These are phyloP conservation scores for Coemansia sp. DNA, from an alignment of 192 early-diverging fungal genomes.

Conservation along the genomic window DNA sequence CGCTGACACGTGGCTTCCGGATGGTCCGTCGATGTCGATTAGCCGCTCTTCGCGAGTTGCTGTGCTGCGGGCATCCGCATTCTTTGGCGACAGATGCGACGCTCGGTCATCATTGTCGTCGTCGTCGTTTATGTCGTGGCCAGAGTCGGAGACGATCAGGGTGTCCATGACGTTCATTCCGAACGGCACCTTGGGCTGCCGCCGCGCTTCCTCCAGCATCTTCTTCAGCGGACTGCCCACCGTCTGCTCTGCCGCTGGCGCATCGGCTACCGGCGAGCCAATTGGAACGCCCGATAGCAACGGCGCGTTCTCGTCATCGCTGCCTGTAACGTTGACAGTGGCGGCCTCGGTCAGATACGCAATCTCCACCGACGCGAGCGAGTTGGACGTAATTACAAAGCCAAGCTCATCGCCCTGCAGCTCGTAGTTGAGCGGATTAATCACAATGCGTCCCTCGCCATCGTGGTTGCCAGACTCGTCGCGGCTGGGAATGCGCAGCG, in stretches of 20 bases:
- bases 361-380: conserved; percentile 47
- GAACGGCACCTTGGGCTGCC: conserved; percentile 40
- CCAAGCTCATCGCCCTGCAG: conserved; percentile 63
- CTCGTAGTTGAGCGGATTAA: conserved; percentile 62
- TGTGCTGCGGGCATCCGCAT: not conserved
- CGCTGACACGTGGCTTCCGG: not conserved
- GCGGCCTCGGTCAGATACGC: conserved; percentile 39
- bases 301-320: conserved; percentile 24
- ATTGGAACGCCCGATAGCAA: conserved; percentile 19
- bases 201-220: conserved; percentile 24
- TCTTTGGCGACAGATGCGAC: not conserved
- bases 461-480: not conserved
- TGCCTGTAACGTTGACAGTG: conserved; percentile 10
- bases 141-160: conserved; percentile 30
- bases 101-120: conserved; percentile 4
- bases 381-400: conserved; percentile 57
- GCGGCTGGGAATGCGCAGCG: conserved; percentile 40
- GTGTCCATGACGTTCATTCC: conserved; percentile 55
- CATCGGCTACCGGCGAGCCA: not conserved
- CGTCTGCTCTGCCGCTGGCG: not conserved
- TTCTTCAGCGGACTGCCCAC: conserved; percentile 41
- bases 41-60: conserved; percentile 13
- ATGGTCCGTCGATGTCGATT: conserved; percentile 18
- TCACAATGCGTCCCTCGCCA: conserved; percentile 32
- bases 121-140: conserved; percentile 16